These are phyloP conservation scores for Pneumocystis sp. DNA, from an alignment of 1,139 yeast species.

Conservation along the genomic window DNA sequence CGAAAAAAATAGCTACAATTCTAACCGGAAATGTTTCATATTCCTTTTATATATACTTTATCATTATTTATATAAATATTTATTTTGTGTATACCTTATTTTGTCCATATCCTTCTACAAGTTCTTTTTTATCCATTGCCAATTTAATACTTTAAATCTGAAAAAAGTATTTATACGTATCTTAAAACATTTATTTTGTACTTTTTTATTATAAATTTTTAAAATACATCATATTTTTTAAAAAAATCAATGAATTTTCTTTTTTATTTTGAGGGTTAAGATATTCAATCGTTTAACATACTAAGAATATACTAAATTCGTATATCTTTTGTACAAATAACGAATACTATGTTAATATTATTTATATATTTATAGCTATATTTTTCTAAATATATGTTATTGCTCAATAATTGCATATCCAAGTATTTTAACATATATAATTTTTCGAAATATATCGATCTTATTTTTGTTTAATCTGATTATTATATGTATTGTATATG, in stretches of 20 bases:
- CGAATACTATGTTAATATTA: too few species aligned
- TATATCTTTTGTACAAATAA: too few species aligned
- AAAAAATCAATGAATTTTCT: too few species aligned
- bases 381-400: too few species aligned
- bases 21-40: conserved; percentile 32
- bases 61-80: neutral
- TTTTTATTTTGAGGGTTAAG: too few species aligned
- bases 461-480: neutral
- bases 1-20: conserved; percentile 71
- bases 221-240: too few species aligned
- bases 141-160: neutral
- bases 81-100: neutral
- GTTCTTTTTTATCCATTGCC: neutral
- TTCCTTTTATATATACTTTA: neutral
- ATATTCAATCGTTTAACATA: too few species aligned
- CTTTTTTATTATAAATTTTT: neutral
- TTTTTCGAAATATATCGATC: neutral
- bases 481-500: neutral
- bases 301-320: too few species aligned
- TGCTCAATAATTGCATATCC: too few species aligned
- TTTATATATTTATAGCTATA: too few species aligned
- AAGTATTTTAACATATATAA: too few species aligned
- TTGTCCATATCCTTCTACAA: neutral
- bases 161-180: neutral
- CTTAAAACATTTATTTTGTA: neutral